phyloP scores from a whole-genome alignment of 1,284 basidiomycete species.

The Ceratobasidium sp. region DNA sequence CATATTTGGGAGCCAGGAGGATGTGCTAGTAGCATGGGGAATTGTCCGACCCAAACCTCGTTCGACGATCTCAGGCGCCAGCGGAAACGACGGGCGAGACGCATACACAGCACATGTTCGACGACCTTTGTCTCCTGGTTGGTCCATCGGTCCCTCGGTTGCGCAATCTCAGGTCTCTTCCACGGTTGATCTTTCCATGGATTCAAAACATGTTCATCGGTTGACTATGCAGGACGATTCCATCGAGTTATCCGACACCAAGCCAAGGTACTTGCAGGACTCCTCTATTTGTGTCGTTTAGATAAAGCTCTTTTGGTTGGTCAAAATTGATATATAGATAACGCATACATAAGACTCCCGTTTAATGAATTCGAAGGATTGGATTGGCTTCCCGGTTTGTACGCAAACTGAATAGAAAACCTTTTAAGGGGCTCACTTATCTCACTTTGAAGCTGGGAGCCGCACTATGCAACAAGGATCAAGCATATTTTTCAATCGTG shows the following conservation, averaged over 20 bases:
- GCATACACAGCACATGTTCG: background rate
- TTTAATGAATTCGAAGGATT: too few relatives aligned
- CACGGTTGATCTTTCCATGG: background rate
- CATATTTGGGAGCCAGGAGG: constrained; percentile 18
- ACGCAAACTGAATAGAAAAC: too few relatives aligned
- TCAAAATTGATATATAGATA: background rate
- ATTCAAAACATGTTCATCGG: background rate
- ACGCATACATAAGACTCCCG: background rate
- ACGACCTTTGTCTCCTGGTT: background rate
- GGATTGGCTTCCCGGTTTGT: too few relatives aligned
- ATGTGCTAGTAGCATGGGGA: constrained; percentile 5
- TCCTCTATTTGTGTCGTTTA: background rate
- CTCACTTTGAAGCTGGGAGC: too few relatives aligned
- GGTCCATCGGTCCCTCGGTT: background rate
- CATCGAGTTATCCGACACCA: background rate
- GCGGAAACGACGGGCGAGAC: background rate
- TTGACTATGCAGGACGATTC: background rate
- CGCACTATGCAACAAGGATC: too few relatives aligned
- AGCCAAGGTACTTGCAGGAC: background rate
- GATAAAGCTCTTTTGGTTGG: too few relatives aligned
- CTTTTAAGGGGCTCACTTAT: too few relatives aligned
- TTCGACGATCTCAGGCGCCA: background rate
- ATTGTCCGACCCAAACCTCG: background rate
- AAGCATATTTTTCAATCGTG: too few relatives aligned
- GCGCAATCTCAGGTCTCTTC: background rate